phyloP scores from a whole-genome alignment of 73 alveolate genomes.

The Diophrys appendiculata region DNA sequence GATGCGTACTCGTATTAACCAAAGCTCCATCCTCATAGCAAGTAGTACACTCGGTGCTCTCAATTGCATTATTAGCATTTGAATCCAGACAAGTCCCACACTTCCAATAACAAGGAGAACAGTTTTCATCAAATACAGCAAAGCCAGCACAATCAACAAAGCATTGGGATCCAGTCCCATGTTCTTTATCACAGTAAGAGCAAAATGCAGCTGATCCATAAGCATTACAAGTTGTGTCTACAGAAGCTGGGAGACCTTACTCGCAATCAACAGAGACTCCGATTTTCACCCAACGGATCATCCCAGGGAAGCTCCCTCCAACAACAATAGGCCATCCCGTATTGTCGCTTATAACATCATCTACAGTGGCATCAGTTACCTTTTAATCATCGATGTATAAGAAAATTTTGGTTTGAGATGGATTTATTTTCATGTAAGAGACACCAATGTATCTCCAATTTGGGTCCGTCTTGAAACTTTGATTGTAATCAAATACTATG shows the following conservation, averaged over 20 bases:
- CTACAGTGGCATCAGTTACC: neutral
- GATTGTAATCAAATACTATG: conserved; percentile 5
- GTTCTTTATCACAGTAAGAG: neutral
- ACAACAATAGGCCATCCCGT: neutral
- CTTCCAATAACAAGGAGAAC: conserved; percentile 12
- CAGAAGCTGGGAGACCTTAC: neutral
- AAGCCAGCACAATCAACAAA: neutral
- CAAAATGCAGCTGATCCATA: conserved; percentile 12
- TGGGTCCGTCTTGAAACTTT: neutral
- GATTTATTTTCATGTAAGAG: neutral
- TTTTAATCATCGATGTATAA: neutral
- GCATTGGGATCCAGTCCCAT: neutral
- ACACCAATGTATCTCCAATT: conserved; percentile 24
- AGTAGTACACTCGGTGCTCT: neutral
- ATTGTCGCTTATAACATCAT: neutral
- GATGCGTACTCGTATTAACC: neutral
- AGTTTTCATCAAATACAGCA: conserved; percentile 1
- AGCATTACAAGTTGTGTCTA: conserved; percentile 16
- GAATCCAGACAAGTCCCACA: conserved; percentile 8
- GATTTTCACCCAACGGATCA: neutral
- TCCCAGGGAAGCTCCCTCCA: neutral
- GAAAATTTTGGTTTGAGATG: neutral
- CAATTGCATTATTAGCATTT: neutral
- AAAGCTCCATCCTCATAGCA: neutral
- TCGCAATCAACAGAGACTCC: neutral